Base-by-base conservation (phyloP, 148 eudicot genomes). In the Cornus florida region DNA sequence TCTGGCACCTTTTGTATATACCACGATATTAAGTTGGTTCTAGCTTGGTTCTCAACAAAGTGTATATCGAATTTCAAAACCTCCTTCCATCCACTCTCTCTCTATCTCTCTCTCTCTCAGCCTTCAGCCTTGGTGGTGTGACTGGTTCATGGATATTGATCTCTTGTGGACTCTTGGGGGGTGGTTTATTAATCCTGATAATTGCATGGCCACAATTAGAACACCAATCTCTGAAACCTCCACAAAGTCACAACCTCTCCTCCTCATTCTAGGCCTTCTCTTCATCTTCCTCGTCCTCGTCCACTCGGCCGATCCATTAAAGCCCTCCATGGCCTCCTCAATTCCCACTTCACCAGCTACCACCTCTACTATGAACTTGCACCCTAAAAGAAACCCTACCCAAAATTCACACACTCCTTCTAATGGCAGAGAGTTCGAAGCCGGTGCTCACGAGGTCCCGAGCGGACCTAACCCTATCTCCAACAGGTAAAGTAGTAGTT, bases 401-500 rank as follows among this genome's bases (percentile, higher is more conserved):
- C 82, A 67, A 62, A 75, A 70, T 11, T 70, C 67, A 19, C 67
- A 67, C 12, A 5, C 74, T 20, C 77, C 80, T 39, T 71, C 82
- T 9, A 38, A 60, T 35, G 56, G 64, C 0, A 81, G 82, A 32
- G 83, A 89, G 72, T 90, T 92, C 67, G 87, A 82, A 79, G 88
- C 78, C 7, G 80, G 76, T 22, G 90, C 88, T 22, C 98, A 94
- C 81, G 98, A 92, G 86, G 98, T 94, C 73, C 98, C 98, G 9
- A 91, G 94, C 50, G 98, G 98, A 22, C 97, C 98, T 11, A 94
- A 94, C 84, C 98, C 98, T 14, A 92, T 92, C 53, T 87, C 91
- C 6, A 94, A 94, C 81, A 80, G 92, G 88, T 92, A 86, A 87
- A 62, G 12, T 19, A 57, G 28, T 28, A 57, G 64, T 13, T 57